Evolutionary conservation across 2,329 filamentous ascomycete species (phyloP), one percentile per base, ranked within the genome.

Genomic region (Epichloe festucae): DNA sequence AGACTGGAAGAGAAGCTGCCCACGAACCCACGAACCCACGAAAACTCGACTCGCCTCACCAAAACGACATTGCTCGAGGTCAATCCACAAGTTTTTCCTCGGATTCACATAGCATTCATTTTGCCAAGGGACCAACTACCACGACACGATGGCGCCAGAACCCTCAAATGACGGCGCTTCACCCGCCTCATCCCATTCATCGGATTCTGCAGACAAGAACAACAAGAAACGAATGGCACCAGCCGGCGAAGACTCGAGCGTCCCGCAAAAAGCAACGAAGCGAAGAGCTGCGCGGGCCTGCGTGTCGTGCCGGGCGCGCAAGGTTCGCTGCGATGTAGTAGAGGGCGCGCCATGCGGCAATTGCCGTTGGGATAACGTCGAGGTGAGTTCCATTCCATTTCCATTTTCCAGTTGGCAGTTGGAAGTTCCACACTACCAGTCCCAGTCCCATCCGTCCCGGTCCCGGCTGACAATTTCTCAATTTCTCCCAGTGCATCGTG

Each of bases 271-370:
- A 63, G 62, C 74, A 55, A 78, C 71, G 50, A 96, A 95, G 70
- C 79, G 89, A 62, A 80, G 90, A 63, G 89, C 90, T n/a, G 89
- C 89, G 10, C 87, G 91, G 60, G 90, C 90, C 17, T 96, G 90
- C 66, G 87, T 89, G 56, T 89, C 85, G 60, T 95, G 90, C 69
- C 80, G 90, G 61, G 83, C 86, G 52, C 82, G 90, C 63, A 96
- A 96, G 67, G 90, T 96, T 42, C 81, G 90, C 52, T 96, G 90
- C 72, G 90, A 96, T 71, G 89, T 95, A 52, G 89, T 93, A 53
- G 89, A 95, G 67, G 85, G 85, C 47, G 84, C 84, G 43, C 89
- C 89, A 1, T 95, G 89, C 67, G 89, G 87, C 52, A 95, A 95
- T 68, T 94, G 89, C 70, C 77, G 87, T 56, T 79, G 86, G 71